A percentile compares a stretch with the other conserved stretches of the same genome.
phyloP scores from a whole-genome alignment of 2,329 filamentous ascomycete species.

The Pestalotiopsis fici region DNA sequence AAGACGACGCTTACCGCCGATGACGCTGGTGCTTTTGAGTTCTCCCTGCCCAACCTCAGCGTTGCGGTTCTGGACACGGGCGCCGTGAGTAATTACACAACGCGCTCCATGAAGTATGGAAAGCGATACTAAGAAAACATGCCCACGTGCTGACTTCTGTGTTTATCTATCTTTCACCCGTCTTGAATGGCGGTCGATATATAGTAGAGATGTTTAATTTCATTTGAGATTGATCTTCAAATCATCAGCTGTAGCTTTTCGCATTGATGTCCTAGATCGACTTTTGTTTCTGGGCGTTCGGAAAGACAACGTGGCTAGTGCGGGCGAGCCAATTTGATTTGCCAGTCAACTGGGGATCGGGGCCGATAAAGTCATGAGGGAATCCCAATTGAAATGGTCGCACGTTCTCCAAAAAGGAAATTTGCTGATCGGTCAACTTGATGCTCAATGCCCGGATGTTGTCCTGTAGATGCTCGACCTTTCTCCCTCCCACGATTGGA shows the following conservation, averaged over 20 bases:
- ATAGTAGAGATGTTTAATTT: neutral
- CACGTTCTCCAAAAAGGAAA: constrained; percentile 50
- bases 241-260: neutral
- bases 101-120: constrained; percentile 2
- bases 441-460: constrained; percentile 54
- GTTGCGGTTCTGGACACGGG: constrained; percentile 52
- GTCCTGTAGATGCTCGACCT: constrained; percentile 46
- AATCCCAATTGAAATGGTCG: constrained; percentile 53
- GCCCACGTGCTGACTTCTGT: neutral
- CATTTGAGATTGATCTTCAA: neutral
- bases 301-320: constrained; percentile 3
- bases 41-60: constrained; percentile 52
- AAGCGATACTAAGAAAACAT: neutral
- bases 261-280: neutral
- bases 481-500: constrained; percentile 49
- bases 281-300: neutral
- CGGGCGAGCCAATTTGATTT: constrained; percentile 5
- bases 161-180: neutral
- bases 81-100: neutral
- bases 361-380: constrained; percentile 35
- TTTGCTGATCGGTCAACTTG: constrained; percentile 45
- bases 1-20: constrained; percentile 39
- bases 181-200: neutral
- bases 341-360: constrained; percentile 5
- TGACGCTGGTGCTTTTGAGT: constrained; percentile 46